Base-by-base conservation (phyloP, 805 yeast genomes). In the Lachancea lanzarotensis region DNA sequence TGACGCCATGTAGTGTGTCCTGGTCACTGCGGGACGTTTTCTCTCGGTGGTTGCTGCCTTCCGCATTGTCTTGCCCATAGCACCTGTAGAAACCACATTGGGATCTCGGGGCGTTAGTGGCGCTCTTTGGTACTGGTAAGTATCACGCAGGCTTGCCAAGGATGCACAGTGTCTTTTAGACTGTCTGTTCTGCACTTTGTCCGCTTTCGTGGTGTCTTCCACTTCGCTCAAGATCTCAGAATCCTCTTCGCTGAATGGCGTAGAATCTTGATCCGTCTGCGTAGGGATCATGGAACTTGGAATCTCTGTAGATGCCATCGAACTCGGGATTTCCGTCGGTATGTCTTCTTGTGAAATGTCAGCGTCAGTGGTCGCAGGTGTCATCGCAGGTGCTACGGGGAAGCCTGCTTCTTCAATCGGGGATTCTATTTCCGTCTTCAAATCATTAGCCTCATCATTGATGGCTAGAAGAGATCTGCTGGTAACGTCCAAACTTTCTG, bases 241-340 rank as follows among this genome's bases (percentile, higher is more conserved):
- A 17, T 35, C 46, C 10, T 52, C 55, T 32, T 54, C 57, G 27
- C 41, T 37, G 19, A 29, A 32, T 6, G 35, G 42, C 9, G 34
- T 18, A 19, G 43, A n/a, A 30, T 40, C 42, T n/a, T 13, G 18
- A 22, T 40, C 39, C 8, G 30, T 26, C 37, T 45, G 42, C 9
- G 45, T 33, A 17, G 40, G 47, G n/a, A 42, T 16, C 40, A 38
- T 18, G 22, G 42, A 35, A 19, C 40, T 38, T 12, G 46, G 41
- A 10, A 40, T 35, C 35, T 39, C 46, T 15, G 65, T 60, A 2
- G 63, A 52, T 8, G 53, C 20, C 35, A 51, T 47, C 11, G 65
- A 60, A 25, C 57, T 60, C 2, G 65, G 58, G 15, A 57, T 42
- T 39, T 57, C 63, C 3, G 66, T 59, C 15, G 55, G 56, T 22